phyloP scores from a whole-genome alignment of 2,329 filamentous ascomycete genomes.

The Aspergillus sp. region DNA sequence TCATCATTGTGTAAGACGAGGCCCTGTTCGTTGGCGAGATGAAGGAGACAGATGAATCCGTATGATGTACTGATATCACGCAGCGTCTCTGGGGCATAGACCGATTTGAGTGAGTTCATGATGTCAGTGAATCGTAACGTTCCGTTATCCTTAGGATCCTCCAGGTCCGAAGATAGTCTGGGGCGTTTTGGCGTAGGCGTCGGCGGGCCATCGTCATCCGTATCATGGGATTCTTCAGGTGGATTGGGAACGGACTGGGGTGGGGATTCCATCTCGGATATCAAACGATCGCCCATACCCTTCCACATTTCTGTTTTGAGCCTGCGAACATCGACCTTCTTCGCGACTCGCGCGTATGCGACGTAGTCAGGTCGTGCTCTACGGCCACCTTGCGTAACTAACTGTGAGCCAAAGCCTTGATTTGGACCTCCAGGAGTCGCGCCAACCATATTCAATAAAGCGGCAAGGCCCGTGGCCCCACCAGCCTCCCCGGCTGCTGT shows the following conservation, averaged over 20 bases:
- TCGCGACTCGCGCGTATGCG: conserved; percentile 67
- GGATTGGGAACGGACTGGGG: conserved; percentile 30
- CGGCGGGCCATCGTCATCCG: conserved; percentile 38
- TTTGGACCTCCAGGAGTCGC: conserved; percentile 41
- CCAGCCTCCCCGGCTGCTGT: conserved; percentile 39
- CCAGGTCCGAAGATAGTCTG: conserved; percentile 33
- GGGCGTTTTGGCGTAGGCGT: conserved; percentile 37
- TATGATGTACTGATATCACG: conserved; percentile 91
- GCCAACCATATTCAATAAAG: conserved; percentile 45
- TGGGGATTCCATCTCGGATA: conserved; percentile 39
- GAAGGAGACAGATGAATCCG: conserved; percentile 91
- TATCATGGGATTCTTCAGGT: conserved; percentile 24
- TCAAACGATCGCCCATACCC: conserved; percentile 58
- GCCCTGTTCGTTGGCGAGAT: conserved; percentile 92
- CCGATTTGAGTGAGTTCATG: conserved; percentile 83
- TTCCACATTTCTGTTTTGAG: conserved; percentile 70
- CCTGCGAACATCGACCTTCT: conserved; percentile 68
- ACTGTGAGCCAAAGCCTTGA: conserved; percentile 63
- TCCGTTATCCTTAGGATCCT: conserved; percentile 51
- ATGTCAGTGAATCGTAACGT: conserved; percentile 84
- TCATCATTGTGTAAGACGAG: conserved; percentile 72
- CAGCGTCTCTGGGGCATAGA: conserved; percentile 85
- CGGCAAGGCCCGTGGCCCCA: conserved; percentile 42
- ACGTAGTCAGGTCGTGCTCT: conserved; percentile 67
- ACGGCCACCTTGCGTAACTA: conserved; percentile 64